A percentile compares a stretch with the other conserved stretches of the same genome.
phyloP scores from a whole-genome alignment of 1,284 basidiomycete species.

The Rhodofomes roseus region DNA sequence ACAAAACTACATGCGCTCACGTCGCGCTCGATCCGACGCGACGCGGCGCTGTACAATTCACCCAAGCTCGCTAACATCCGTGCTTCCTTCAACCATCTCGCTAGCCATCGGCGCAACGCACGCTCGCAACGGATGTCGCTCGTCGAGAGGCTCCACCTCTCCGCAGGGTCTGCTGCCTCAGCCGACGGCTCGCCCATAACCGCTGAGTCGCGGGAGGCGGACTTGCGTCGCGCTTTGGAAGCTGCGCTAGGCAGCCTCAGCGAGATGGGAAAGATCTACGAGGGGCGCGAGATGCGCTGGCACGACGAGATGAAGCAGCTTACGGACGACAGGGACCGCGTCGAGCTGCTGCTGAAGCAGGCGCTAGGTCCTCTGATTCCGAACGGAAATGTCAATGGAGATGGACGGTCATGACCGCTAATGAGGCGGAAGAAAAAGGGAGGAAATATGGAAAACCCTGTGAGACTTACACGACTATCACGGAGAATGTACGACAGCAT shows the following conservation, averaged over 20 bases:
- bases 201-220: constrained; percentile 52
- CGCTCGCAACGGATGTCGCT: constrained; percentile 51
- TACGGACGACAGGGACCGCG: constrained; percentile 60
- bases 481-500: background rate
- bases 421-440: background rate
- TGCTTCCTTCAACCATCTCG: constrained; percentile 53
- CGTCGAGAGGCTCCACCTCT: constrained; percentile 46
- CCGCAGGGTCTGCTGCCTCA: constrained; percentile 33
- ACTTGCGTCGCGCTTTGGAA: constrained; percentile 60
- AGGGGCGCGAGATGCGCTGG: constrained; percentile 63
- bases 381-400: constrained; percentile 11
- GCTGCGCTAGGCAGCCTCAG: constrained; percentile 62
- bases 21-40: constrained; percentile 65
- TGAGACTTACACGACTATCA: background rate
- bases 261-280: constrained; percentile 58
- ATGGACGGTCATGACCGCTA: constrained; percentile 1
- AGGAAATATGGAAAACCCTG: background rate
- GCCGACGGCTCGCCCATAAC: constrained; percentile 53
- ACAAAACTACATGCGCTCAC: constrained; percentile 57
- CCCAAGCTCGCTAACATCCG: constrained; percentile 49
- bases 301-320: constrained; percentile 64
- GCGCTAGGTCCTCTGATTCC: constrained; percentile 43
- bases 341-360: constrained; percentile 61
- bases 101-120: constrained; percentile 48
- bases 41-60: constrained; percentile 41